Conservation (phyloP, 768 basidiomycete species). For the Trametes coccinea region DNA sequence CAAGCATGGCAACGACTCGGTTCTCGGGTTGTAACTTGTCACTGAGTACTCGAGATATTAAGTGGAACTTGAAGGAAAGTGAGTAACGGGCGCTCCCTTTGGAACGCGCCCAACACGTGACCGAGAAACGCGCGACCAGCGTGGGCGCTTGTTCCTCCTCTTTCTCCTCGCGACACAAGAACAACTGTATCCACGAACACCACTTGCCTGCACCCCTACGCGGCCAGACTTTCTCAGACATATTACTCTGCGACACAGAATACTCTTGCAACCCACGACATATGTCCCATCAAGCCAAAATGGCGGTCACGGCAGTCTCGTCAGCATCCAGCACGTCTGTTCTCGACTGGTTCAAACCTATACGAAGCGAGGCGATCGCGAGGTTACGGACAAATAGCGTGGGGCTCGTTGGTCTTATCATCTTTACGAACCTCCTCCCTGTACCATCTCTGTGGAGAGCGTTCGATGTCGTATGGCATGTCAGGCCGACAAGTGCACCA, state of each 20-base stretch:
- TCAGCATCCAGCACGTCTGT: constrained; percentile 8
- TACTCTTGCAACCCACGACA: neutral
- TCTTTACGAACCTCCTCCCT: constrained; percentile 41
- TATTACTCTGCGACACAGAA: too few species aligned
- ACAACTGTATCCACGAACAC: neutral
- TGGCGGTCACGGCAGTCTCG: neutral
- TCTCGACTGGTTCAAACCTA: constrained; percentile 35
- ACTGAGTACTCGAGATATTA: too few species aligned
- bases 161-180: neutral
- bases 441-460: constrained; percentile 41
- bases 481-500: constrained; percentile 9
- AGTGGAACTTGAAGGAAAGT: too few species aligned
- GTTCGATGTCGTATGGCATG: constrained; percentile 31
- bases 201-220: too few species aligned
- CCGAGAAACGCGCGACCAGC: neutral
- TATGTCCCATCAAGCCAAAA: constrained; percentile 1
- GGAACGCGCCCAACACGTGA: constrained; percentile 2
- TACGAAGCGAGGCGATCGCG: constrained; percentile 39
- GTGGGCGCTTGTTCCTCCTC: neutral
- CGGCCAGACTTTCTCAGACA: too few species aligned
- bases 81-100: neutral
- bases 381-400: constrained; percentile 42
- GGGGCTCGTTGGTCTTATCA: constrained; percentile 32
- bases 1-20: too few species aligned
- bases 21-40: too few species aligned